Conservation (phyloP, 1,284 basidiomycete genomes). For the Ceratobasidium sp. region DNA sequence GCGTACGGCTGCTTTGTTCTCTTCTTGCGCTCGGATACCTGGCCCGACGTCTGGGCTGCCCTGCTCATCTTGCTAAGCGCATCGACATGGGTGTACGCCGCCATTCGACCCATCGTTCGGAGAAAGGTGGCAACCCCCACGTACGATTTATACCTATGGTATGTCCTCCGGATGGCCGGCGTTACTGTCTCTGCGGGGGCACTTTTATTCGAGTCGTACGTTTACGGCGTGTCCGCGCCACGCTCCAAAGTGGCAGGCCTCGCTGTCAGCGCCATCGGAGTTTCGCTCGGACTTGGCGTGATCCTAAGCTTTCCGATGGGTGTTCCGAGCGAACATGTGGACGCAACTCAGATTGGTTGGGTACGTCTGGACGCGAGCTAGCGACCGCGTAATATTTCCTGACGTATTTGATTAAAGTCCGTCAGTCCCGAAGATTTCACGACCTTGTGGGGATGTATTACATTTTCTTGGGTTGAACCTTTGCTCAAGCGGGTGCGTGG, state of each 20-base stretch:
- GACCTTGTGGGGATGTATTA: constrained; percentile 80
- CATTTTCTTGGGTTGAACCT: constrained; percentile 82
- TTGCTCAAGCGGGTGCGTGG: constrained; percentile 65
- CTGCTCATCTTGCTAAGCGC: constrained; percentile 57
- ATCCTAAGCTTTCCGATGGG: constrained; percentile 70
- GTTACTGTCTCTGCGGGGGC: constrained; percentile 64
- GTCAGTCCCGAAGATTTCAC: constrained; percentile 81
- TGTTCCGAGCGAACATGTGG: constrained; percentile 64
- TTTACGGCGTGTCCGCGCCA: constrained; percentile 13
- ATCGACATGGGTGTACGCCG: constrained; percentile 69
- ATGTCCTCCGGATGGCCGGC: constrained; percentile 61
- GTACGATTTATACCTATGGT: constrained; percentile 67
- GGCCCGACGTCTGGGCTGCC: constrained; percentile 7
- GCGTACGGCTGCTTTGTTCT: constrained; percentile 54
- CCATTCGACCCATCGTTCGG: constrained; percentile 59
- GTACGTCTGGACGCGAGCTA: constrained; percentile 54
- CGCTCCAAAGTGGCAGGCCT: constrained; percentile 53
- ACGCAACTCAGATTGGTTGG: constrained; percentile 52
- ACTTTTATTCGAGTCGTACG: constrained; percentile 58
- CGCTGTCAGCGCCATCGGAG: constrained; percentile 61
- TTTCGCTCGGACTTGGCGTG: constrained; percentile 61
- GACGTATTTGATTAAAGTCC: constrained; percentile 51
- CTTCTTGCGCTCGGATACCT: constrained; percentile 13
- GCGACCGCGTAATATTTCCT: constrained; percentile 50
- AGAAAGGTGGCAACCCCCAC: constrained; percentile 63